Evolutionary conservation across 495 filamentous ascomycete genomes (phyloP).

Genomic region (Tuber calosporum): DNA sequence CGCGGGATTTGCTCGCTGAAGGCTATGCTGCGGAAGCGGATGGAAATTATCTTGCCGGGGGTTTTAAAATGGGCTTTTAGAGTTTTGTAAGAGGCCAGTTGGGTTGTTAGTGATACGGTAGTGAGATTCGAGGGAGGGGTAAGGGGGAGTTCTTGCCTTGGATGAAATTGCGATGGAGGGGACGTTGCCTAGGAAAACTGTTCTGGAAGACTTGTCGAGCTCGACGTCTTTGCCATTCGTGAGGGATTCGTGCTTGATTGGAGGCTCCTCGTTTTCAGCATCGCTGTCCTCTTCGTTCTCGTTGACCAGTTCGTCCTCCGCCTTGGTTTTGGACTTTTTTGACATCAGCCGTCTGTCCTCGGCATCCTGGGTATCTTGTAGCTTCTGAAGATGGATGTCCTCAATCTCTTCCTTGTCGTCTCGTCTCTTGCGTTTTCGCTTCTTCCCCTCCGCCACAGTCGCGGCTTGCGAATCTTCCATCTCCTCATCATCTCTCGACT

Average conservation of each 20-base stretch:
- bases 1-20: slow-evolving; percentile 75
- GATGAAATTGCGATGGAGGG: slow-evolving; percentile 73
- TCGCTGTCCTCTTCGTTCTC: slow-evolving; percentile 38
- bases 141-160: slow-evolving; percentile 56
- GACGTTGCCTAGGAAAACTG: slow-evolving; percentile 89
- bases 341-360: slow-evolving; percentile 48
- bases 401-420: slow-evolving; percentile 70
- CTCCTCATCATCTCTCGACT: slow-evolving; percentile 38
- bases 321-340: slow-evolving; percentile 46
- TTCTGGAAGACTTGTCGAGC: slow-evolving; percentile 77
- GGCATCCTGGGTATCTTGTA: slow-evolving; percentile 55
- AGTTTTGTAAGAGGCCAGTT: slow-evolving; percentile 36
- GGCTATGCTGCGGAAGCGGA: slow-evolving; percentile 88
- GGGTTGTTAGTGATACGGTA: slow-evolving; percentile 16
- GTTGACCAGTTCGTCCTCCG: slow-evolving; percentile 45
- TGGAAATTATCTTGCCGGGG: slow-evolving; percentile 68
- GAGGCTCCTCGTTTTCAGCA: slow-evolving; percentile 36
- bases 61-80: slow-evolving; percentile 48
- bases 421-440: slow-evolving; percentile 70
- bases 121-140: slow-evolving; percentile 19
- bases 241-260: slow-evolving; percentile 52
- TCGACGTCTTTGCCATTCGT: slow-evolving; percentile 49
- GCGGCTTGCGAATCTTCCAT: slow-evolving; percentile 43
- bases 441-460: slow-evolving; percentile 37
- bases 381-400: slow-evolving; percentile 66